Conservation (phyloP, 805 yeast species). For the Schwanniomyces sp. region DNA sequence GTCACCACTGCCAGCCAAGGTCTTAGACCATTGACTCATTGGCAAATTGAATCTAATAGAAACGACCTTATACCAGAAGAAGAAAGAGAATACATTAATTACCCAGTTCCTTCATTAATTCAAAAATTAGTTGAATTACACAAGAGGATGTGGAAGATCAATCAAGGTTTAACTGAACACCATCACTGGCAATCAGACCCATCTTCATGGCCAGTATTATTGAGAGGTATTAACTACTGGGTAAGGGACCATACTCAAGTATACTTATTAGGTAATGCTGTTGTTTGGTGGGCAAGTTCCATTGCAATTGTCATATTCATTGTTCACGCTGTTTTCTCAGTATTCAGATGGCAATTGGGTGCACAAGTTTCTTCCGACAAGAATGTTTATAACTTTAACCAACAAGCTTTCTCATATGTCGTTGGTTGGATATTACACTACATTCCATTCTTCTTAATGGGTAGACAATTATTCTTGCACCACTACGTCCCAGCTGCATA, state of each 20-base stretch:
- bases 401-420: constrained; percentile 59
- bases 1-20: constrained; percentile 80
- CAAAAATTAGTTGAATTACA: constrained; percentile 67
- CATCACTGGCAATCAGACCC: constrained; percentile 77
- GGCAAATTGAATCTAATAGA: constrained; percentile 74
- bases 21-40: constrained; percentile 54
- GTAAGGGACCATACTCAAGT: constrained; percentile 57
- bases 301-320: constrained; percentile 51
- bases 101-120: constrained; percentile 53
- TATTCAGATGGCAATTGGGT: constrained; percentile 64
- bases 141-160: constrained; percentile 74
- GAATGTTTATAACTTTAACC: constrained; percentile 62
- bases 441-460: constrained; percentile 81
- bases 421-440: constrained; percentile 75
- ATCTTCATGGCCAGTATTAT: constrained; percentile 68
- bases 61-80: constrained; percentile 45
- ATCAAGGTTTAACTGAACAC: constrained; percentile 64
- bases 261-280: constrained; percentile 77
- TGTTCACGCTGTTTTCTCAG: constrained; percentile 45
- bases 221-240: constrained; percentile 86
- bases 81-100: constrained; percentile 35
- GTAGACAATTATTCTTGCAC: constrained; percentile 88
- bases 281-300: constrained; percentile 74
- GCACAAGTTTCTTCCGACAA: constrained; percentile 44
- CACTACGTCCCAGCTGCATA: constrained; percentile 92